A percentile compares a stretch with the other conserved stretches of the same genome.
Evolutionary conservation across 2,329 filamentous ascomycete genomes (phyloP).

Genomic region (Fusarium penzigii): DNA sequence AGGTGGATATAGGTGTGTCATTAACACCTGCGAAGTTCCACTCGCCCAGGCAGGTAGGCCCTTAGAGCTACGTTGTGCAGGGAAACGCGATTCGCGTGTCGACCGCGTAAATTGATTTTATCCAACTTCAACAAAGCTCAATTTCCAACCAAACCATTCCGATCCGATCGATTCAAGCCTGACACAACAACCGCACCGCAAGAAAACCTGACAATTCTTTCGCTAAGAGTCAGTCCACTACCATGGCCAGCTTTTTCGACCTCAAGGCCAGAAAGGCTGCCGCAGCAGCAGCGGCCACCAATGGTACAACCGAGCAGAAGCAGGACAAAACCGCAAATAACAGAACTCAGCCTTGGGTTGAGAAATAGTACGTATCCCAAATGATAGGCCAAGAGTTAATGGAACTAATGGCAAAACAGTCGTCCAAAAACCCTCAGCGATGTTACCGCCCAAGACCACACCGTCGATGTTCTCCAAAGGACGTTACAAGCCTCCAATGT

Average conservation of each 20-base stretch:
- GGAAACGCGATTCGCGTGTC: slow-evolving; percentile 21
- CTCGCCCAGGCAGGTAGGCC: background rate
- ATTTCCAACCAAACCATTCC: slow-evolving; percentile 4
- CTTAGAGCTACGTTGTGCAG: background rate
- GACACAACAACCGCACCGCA: background rate
- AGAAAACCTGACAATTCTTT: too few relatives aligned
- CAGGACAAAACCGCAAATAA: slow-evolving; percentile 59
- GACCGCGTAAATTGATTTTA: slow-evolving; percentile 35
- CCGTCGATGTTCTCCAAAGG: slow-evolving; percentile 85
- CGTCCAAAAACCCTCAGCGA: slow-evolving; percentile 92
- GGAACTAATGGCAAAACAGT: slow-evolving; percentile 47
- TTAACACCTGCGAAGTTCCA: background rate
- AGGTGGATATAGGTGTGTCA: too few relatives aligned
- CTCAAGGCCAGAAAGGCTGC: slow-evolving; percentile 86
- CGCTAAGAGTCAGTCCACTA: background rate
- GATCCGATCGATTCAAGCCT: background rate
- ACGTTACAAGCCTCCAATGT: slow-evolving; percentile 94
- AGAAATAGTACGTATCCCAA: slow-evolving; percentile 81
- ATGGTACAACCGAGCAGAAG: slow-evolving; percentile 64
- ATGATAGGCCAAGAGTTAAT: background rate
- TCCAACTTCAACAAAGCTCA: slow-evolving; percentile 8
- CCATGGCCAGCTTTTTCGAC: slow-evolving; percentile 92
- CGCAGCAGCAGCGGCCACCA: slow-evolving; percentile 67
- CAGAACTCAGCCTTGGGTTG: slow-evolving; percentile 88
- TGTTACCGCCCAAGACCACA: slow-evolving; percentile 97